Evolutionary conservation across 176 grass and related monocot genomes (phyloP), one percentile per base, ranked within the genome.

Genomic region (Areca catechu): DNA sequence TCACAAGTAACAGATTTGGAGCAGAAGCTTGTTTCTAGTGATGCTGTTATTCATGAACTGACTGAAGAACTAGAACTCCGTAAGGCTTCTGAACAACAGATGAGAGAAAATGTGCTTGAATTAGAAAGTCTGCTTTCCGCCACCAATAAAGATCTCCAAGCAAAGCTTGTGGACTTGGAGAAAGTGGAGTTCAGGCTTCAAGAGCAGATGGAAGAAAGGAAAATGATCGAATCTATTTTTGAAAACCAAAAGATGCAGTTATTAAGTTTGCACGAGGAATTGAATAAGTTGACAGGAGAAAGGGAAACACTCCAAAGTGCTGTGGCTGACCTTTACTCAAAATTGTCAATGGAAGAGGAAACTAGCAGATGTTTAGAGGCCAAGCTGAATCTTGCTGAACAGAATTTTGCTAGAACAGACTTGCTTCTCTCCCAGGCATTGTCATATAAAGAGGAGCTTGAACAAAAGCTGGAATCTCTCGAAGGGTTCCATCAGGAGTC

Each of bases 381-480:
- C 21, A 65, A 85, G 50, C 77, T 85, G 72, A 85, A 63, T 20
- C 63, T 79, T 27, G 71, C 51, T 15, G 30, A 62, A 17, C 74
- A 81, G 50, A 65, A 82, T 61, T 78, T 82, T 57, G 59, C 58
- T 62, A 82, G 78, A 78, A 82, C 78, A 66, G 72, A 72, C 48
- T 75, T 74, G 57, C 71, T 84, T 71, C 75, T 97, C 18, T 77
- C 75, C 28, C 74, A 91, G 63, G 68, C 81, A 74, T 68, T 88
- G 22, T 76, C 66, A 63, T 73, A 85, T 65, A 97, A 78, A 71
- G 87, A 82, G 24, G 84, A 88, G 56, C 62, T 92, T 19, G 81
- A 92, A 61, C 27, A 82, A 65, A 86, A 85, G 70, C 48, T 92
- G 61, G 77, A 68, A 53, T 77, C 75, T 58, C 72, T 92, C 52